Evolutionary conservation across 768 basidiomycete genomes (phyloP).

Genomic region (Collybia nuda): DNA sequence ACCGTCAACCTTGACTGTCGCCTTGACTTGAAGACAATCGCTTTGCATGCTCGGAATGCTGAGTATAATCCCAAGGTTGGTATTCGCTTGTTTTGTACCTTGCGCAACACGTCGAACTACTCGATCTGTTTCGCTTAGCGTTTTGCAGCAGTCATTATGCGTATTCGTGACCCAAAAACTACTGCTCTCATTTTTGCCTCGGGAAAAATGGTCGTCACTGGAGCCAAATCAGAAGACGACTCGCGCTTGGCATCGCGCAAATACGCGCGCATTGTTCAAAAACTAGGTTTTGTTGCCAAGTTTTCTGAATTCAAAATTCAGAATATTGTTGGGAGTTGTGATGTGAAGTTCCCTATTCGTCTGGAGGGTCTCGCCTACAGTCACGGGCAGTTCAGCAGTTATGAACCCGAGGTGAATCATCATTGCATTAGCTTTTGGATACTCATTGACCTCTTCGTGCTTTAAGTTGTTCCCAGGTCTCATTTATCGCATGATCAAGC

Average conservation of each 20-base stretch:
- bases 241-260: slow-evolving; percentile 96
- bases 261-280: slow-evolving; percentile 99
- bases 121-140: slow-evolving; percentile 75
- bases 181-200: slow-evolving; percentile 99
- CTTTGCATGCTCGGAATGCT: slow-evolving; percentile 95
- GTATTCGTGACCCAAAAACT: slow-evolving; percentile 99
- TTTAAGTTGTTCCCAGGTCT: slow-evolving; percentile 93
- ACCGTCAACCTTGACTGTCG: slow-evolving; percentile 98
- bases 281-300: slow-evolving; percentile 98
- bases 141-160: slow-evolving; percentile 99
- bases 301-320: slow-evolving; percentile 99
- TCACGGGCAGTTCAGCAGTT: slow-evolving; percentile 97
- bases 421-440: neutral
- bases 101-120: slow-evolving; percentile 60
- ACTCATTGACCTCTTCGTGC: slow-evolving; percentile 1
- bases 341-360: slow-evolving; percentile 98
- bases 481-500: slow-evolving; percentile 99
- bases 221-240: slow-evolving; percentile 98
- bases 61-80: slow-evolving; percentile 99
- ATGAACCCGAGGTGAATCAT: slow-evolving; percentile 92
- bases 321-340: slow-evolving; percentile 97
- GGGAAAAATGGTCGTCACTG: slow-evolving; percentile 99
- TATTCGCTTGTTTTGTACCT: slow-evolving; percentile 41
- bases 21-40: slow-evolving; percentile 97
- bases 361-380: slow-evolving; percentile 96